Conservation (phyloP, 2,329 filamentous ascomycete species). For the Claviceps capensis region DNA sequence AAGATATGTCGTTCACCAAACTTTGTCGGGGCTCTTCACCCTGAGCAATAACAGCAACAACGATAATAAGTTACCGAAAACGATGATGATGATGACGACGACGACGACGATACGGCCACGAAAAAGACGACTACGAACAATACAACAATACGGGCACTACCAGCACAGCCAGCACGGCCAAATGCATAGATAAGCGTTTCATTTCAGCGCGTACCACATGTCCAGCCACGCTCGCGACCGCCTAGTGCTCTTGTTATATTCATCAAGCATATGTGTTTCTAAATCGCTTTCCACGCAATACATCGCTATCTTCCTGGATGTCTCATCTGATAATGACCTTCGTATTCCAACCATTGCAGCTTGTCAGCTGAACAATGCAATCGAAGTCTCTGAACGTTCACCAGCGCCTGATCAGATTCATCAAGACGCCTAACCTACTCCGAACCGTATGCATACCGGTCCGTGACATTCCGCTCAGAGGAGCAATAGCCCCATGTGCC, state of each 20-base stretch:
- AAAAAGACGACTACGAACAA: too few relatives aligned
- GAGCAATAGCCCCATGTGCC: neutral
- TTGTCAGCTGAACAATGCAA: neutral
- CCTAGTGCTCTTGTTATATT: neutral
- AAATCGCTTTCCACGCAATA: slow-evolving; percentile 2
- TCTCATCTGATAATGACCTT: slow-evolving; percentile 1
- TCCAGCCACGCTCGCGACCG: neutral
- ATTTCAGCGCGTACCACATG: too few relatives aligned
- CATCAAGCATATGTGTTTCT: neutral
- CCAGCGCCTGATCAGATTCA: neutral
- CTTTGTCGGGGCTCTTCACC: neutral
- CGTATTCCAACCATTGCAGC: neutral
- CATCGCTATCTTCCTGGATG: neutral
- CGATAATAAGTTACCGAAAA: too few relatives aligned
- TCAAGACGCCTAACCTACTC: neutral
- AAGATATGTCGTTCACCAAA: neutral
- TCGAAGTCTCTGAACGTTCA: neutral
- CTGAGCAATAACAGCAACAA: neutral
- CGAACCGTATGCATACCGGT: neutral
- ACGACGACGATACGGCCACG: too few relatives aligned
- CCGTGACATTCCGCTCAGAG: neutral
- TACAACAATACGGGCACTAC: too few relatives aligned
- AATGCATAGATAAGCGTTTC: too few relatives aligned
- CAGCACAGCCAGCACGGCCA: too few relatives aligned
- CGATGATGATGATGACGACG: too few relatives aligned